Percentiles rank a stretch among this genome's conserved stretches.
Conservation (phyloP, 2,329 filamentous ascomycete species). For the Chrysosporium queenslandicum region DNA sequence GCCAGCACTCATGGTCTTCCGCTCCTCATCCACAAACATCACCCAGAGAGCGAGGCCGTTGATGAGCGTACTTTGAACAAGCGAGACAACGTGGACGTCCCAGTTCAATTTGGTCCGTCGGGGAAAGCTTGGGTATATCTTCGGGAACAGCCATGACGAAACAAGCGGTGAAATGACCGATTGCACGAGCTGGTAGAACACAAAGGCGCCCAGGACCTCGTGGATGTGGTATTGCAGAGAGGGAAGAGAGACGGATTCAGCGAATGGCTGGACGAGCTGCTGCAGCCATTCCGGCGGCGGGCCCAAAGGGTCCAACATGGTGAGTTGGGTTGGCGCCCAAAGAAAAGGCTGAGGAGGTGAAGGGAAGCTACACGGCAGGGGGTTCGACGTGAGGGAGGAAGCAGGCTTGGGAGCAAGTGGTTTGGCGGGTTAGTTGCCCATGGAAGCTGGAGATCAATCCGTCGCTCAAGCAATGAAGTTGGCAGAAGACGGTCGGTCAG, state of each 20-base stretch:
- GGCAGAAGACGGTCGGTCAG: not conserved
- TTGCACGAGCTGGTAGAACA: constrained; percentile 48
- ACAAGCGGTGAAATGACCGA: constrained; percentile 46
- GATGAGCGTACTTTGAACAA: constrained; percentile 51
- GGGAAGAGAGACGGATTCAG: constrained; percentile 43
- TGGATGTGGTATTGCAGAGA: constrained; percentile 52
- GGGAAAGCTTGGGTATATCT: constrained; percentile 45
- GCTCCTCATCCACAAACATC: constrained; percentile 47
- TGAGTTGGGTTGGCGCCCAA: not conserved
- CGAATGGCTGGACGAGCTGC: constrained; percentile 40
- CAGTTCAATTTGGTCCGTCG: constrained; percentile 52
- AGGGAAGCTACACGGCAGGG: not conserved
- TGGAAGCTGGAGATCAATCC: not conserved
- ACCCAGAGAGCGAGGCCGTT: constrained; percentile 49
- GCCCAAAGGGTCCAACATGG: constrained; percentile 38
- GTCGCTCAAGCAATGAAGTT: not conserved
- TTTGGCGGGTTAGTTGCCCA: not conserved
- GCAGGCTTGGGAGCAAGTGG: not conserved
- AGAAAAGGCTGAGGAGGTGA: no score
- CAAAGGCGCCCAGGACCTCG: constrained; percentile 48
- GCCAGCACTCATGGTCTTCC: constrained; percentile 43
- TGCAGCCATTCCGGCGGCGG: constrained; percentile 45
- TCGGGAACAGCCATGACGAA: constrained; percentile 45
- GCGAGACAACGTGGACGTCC: constrained; percentile 56
- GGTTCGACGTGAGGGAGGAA: not conserved